phyloP scores from a whole-genome alignment of 805 yeast genomes.

The Pichia exigua region DNA sequence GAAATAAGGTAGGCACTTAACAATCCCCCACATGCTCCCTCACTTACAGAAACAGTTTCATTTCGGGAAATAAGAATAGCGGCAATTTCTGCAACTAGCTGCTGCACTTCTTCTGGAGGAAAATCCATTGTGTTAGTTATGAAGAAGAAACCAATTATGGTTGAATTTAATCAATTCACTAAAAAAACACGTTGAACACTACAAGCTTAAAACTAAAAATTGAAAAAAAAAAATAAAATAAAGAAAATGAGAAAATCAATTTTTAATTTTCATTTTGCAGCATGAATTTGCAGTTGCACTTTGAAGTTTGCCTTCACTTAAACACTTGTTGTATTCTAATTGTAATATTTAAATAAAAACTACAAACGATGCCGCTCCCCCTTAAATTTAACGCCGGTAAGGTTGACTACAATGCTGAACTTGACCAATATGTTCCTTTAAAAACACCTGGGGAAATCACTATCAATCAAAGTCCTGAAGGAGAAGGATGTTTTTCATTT shows the following conservation, averaged over 20 bases:
- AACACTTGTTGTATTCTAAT: too few relatives aligned
- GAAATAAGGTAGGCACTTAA: conserved; percentile 74
- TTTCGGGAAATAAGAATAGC: conserved; percentile 40
- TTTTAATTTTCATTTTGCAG: not conserved
- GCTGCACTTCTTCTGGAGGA: conserved; percentile 51
- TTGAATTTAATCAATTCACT: too few relatives aligned
- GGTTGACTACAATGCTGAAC: conserved; percentile 55
- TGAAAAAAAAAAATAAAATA: too few relatives aligned
- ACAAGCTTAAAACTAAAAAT: too few relatives aligned
- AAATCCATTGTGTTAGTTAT: conserved; percentile 31
- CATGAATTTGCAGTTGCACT: not conserved
- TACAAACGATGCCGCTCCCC: conserved; percentile 11
- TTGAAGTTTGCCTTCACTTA: not conserved
- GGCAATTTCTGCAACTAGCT: conserved; percentile 51
- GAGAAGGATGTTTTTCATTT: conserved; percentile 62
- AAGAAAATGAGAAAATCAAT: not conserved
- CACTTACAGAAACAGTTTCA: conserved; percentile 72
- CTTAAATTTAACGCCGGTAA: conserved; percentile 69
- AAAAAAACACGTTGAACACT: too few relatives aligned
- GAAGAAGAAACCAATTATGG: not conserved
- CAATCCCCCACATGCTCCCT: conserved; percentile 87
- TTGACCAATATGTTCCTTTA: conserved; percentile 60
- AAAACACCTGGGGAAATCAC: conserved; percentile 61
- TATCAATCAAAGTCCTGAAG: conserved; percentile 57
- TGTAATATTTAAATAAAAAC: not conserved